phyloP scores from a whole-genome alignment of 306 rosid species.

The Acacia acuminata region DNA sequence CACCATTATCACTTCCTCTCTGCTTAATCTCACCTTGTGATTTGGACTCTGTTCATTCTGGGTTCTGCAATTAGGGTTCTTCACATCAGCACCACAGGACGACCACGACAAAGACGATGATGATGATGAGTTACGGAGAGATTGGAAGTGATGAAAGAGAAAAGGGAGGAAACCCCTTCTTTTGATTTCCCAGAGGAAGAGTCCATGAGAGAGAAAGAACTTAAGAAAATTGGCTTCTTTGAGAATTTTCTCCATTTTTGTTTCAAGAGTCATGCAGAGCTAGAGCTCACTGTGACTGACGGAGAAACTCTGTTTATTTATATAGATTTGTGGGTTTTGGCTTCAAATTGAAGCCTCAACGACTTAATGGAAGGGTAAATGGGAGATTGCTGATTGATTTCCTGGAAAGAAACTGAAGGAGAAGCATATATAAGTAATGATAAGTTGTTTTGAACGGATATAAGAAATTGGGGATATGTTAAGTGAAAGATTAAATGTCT shows the following conservation, averaged over 20 bases:
- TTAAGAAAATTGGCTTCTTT: neutral
- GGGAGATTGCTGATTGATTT: neutral
- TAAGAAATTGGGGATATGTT: neutral
- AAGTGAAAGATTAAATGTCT: neutral
- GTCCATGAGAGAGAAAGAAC: neutral
- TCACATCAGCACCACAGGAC: neutral
- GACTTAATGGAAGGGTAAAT: slow-evolving; percentile 16
- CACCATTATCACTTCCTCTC: slow-evolving; percentile 41
- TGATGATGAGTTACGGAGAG: neutral
- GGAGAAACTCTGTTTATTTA: neutral
- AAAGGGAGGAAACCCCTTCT: neutral
- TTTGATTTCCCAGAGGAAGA: neutral
- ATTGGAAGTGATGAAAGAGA: slow-evolving; percentile 6
- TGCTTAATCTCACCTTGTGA: slow-evolving; percentile 22
- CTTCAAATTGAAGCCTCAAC: slow-evolving; percentile 34
- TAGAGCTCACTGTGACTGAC: neutral
- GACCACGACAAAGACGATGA: neutral
- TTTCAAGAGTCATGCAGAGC: neutral
- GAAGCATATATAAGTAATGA: neutral
- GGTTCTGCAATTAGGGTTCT: neutral
- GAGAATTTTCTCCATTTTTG: neutral
- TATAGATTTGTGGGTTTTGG: neutral
- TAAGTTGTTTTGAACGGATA: neutral
- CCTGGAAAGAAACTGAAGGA: neutral
- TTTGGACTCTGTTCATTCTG: neutral